A percentile compares a stretch with the other conserved stretches of the same genome.
These are phyloP conservation scores for Bryoerythrophyllum caledonicum DNA, from an alignment of 225 moss, liverwort and hornwort species.

Conservation along the genomic window DNA sequence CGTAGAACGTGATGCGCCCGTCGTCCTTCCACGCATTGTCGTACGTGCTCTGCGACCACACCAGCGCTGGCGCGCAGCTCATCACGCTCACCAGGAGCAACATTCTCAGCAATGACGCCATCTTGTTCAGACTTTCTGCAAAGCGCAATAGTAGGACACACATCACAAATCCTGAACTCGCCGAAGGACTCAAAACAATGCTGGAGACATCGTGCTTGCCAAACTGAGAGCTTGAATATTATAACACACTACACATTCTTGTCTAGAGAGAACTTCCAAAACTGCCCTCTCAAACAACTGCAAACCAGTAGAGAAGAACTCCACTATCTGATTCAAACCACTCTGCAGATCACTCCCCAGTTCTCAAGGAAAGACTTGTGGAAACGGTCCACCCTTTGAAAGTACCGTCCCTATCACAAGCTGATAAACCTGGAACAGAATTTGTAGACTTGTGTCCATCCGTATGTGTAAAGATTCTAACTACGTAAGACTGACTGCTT, in stretches of 20 bases:
- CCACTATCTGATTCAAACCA: neutral
- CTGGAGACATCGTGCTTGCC: neutral
- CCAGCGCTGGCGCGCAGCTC: neutral
- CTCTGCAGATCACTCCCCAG: neutral
- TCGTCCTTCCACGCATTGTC: slow-evolving; percentile 20
- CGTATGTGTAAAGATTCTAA: neutral
- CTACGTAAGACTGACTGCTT: neutral
- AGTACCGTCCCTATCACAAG: neutral
- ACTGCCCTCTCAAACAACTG: too few relatives aligned
- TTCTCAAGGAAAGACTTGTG: neutral
- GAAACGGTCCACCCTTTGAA: neutral
- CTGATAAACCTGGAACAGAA: neutral
- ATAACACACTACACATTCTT: too few relatives aligned
- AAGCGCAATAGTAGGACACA: neutral
- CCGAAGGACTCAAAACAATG: too few relatives aligned
- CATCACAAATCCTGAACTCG: neutral
- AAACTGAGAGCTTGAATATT: too few relatives aligned
- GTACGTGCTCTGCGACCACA: slow-evolving; percentile 14
- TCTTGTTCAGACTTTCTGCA: slow-evolving; percentile 5
- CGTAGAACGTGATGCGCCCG: slow-evolving; percentile 38
- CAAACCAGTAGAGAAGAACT: too few relatives aligned
- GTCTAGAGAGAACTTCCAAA: too few relatives aligned
- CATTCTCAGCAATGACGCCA: neutral
- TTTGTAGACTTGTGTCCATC: too few relatives aligned
- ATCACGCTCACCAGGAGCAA: neutral